Evolutionary conservation across 2,329 filamentous ascomycete species (phyloP).

Genomic region (Penicillium paneum): DNA sequence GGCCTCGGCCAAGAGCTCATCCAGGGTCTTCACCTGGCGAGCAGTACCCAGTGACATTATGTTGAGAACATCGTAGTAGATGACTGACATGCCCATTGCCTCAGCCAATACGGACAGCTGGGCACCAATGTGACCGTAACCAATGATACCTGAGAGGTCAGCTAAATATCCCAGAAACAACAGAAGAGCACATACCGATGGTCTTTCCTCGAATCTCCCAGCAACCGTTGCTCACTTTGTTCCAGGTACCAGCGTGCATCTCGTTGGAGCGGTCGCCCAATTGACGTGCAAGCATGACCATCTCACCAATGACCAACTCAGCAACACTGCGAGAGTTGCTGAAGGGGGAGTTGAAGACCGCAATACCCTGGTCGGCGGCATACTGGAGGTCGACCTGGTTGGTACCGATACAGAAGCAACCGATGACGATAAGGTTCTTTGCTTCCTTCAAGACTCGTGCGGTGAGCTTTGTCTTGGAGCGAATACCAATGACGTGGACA

Average conservation of each 20-base stretch:
- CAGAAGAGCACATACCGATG: slow-evolving; percentile 57
- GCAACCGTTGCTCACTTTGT: slow-evolving; percentile 94
- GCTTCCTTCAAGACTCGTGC: slow-evolving; percentile 80
- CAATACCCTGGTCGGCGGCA: slow-evolving; percentile 62
- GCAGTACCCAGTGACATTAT: slow-evolving; percentile 92
- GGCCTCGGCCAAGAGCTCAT: slow-evolving; percentile 70
- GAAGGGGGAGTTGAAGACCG: slow-evolving; percentile 98
- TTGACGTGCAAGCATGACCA: slow-evolving; percentile 88
- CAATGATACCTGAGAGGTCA: slow-evolving; percentile 68
- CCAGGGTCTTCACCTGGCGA: slow-evolving; percentile 73
- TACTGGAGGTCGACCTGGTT: slow-evolving; percentile 53
- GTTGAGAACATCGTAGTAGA: slow-evolving; percentile 94
- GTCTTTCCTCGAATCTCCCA: slow-evolving; percentile 99
- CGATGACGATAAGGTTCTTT: slow-evolving; percentile 90
- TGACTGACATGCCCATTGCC: slow-evolving; percentile 95
- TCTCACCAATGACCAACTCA: slow-evolving; percentile 90
- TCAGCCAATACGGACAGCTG: slow-evolving; percentile 94
- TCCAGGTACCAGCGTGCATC: slow-evolving; percentile 93
- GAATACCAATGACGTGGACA: slow-evolving; percentile 95
- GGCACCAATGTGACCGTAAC: slow-evolving; percentile 95
- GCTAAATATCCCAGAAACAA: not conserved
- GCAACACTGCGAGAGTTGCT: slow-evolving; percentile 96
- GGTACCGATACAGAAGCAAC: slow-evolving; percentile 98
- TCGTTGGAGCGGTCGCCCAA: slow-evolving; percentile 89
- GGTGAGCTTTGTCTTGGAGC: slow-evolving; percentile 94